Evolutionary conservation across 129 eudicot species (phyloP), one percentile per base, ranked within the genome.

Genomic region (Arctium lappa): DNA sequence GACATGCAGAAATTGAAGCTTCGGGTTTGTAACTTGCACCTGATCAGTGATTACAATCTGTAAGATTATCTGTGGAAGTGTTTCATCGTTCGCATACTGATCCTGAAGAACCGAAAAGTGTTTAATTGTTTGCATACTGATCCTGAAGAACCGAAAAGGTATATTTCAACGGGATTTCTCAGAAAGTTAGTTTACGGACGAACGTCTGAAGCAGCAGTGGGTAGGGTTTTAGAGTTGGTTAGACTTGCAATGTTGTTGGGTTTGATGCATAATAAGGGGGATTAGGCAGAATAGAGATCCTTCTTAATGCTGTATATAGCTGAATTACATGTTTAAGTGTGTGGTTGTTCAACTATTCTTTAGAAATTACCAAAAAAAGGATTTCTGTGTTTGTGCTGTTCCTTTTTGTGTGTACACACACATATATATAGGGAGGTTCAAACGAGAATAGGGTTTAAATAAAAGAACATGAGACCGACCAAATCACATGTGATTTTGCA

Each of bases 1-100:
- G 11, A 1, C 68, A 29, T 79, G 89, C 92, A 89, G 89, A 86
- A 83, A 38, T 46, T 37, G 78, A 80, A 74, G 81, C 85, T 13
- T 18, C n/a, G 18, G 78, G 85, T 72, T 76, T 83, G 32, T 77
- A 79, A 79, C 15, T 27, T 0, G 53, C 46, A 16, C 53, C 66
- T 10, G 34, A 38, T 38, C 38, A 34, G 30, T 27, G 50, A 46
- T 77, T 33, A 62, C 46, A 5, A n/a, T 22, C n/a, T 56, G 34
- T 56, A 44, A 39, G 68, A 62, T 37, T 33, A 32, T 16, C 10
- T 8, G 60, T 60, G 13, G 66, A 77, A 77, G 72, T 22, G 69
- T 62, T 62, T 62, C 63, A 1, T 50, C 18, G 6, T 50, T 13
- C 0, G 63, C 63, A 48, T 48, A 48, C 6, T 60, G 13, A 63